Percentiles rank a stretch among this genome's conserved stretches.
phyloP scores from a whole-genome alignment of 768 basidiomycete species.

The Gymnopilus junonius region DNA sequence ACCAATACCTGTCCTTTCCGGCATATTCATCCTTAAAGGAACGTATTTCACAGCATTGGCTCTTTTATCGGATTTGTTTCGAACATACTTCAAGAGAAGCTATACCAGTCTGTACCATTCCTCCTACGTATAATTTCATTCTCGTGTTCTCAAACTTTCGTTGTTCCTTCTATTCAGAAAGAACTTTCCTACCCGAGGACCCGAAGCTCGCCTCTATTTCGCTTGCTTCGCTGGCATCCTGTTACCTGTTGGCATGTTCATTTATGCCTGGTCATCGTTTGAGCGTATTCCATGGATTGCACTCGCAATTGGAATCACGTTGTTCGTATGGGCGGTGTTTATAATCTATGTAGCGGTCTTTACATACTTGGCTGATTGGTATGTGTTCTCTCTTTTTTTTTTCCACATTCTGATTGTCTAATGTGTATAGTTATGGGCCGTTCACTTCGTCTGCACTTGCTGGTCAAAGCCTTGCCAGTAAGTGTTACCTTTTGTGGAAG shows the following conservation, averaged over 20 bases:
- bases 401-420: background rate
- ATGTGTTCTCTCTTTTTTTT: conserved; percentile 15
- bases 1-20: too few relatives aligned
- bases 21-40: background rate
- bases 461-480: conserved; percentile 64
- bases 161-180: conserved; percentile 26
- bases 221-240: conserved; percentile 59
- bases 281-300: conserved; percentile 63
- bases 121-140: background rate
- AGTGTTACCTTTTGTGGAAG: conserved; percentile 20
- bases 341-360: conserved; percentile 64
- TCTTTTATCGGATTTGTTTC: conserved; percentile 50
- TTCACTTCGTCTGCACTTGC: conserved; percentile 75
- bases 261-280: conserved; percentile 73
- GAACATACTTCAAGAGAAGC: conserved; percentile 50
- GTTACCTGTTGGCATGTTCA: conserved; percentile 66
- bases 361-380: conserved; percentile 70
- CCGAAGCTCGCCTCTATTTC: conserved; percentile 65
- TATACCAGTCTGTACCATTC: conserved; percentile 47
- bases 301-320: conserved; percentile 53
- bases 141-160: background rate
- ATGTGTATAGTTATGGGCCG: conserved; percentile 47
- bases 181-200: conserved; percentile 38
- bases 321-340: conserved; percentile 55
- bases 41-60: conserved; percentile 49